phyloP scores from a whole-genome alignment of 73 alveolate species.

The Blepharisma japonicum region DNA sequence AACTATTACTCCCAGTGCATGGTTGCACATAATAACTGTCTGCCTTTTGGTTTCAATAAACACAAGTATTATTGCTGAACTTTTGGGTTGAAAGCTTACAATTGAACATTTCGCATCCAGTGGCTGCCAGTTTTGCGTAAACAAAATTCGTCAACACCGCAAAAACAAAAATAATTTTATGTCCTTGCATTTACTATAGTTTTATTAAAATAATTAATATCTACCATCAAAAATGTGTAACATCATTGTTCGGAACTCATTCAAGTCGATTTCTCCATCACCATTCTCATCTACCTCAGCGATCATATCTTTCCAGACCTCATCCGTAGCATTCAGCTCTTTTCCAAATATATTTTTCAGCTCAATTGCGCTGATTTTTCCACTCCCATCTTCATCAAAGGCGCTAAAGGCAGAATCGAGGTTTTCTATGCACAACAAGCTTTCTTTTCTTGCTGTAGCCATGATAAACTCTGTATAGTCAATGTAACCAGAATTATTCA shows the following conservation, averaged over 20 bases:
- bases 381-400: slow-evolving; percentile 12
- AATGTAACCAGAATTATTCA: neutral
- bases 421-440: neutral
- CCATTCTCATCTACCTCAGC: slow-evolving; percentile 24
- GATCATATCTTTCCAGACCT: slow-evolving; percentile 12
- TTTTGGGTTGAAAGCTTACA: no score
- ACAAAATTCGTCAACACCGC: no score
- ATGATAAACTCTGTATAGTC: slow-evolving; percentile 11
- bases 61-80: no score
- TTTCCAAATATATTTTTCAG: neutral
- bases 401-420: slow-evolving; percentile 20
- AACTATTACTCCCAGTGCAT: no score
- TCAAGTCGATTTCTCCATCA: slow-evolving; percentile 21
- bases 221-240: no score
- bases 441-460: neutral
- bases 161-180: no score
- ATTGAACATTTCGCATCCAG: no score
- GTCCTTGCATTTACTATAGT: no score
- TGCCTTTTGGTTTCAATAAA: no score
- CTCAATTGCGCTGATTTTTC: slow-evolving; percentile 13
- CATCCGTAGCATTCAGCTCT: neutral
- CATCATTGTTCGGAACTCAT: slow-evolving; percentile 29
- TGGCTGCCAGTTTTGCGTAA: no score
- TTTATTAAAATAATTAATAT: no score
- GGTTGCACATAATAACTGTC: no score